phyloP scores from a whole-genome alignment of 805 yeast genomes.

The Kodamaea nitidulidarum region DNA sequence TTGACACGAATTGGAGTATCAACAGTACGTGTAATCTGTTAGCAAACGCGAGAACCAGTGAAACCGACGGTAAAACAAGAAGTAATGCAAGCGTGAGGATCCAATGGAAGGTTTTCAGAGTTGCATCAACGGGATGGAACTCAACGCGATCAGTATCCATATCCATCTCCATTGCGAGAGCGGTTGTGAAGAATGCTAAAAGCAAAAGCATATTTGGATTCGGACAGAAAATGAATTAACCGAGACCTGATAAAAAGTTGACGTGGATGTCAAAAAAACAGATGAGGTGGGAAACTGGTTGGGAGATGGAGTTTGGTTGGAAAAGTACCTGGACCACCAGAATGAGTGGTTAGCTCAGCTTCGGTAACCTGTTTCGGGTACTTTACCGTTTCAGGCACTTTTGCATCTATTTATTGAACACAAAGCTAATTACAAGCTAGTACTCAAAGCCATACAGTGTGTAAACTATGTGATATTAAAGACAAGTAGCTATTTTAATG shows the following conservation, averaged over 20 bases:
- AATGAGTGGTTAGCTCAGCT: too few relatives aligned
- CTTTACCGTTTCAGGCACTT: too few relatives aligned
- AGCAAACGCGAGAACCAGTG: constrained; percentile 54
- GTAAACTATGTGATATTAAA: too few relatives aligned
- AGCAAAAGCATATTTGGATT: not conserved
- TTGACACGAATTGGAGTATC: constrained; percentile 42
- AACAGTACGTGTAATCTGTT: constrained; percentile 43
- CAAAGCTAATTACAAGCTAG: too few relatives aligned
- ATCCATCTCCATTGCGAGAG: constrained; percentile 17
- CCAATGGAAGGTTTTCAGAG: constrained; percentile 64
- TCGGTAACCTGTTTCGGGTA: too few relatives aligned
- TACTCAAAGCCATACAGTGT: too few relatives aligned
- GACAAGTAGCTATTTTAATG: too few relatives aligned
- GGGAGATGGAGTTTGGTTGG: not conserved
- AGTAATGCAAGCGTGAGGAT: constrained; percentile 44
- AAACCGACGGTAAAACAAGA: constrained; percentile 53
- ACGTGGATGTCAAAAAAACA: not conserved
- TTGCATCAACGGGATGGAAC: constrained; percentile 45
- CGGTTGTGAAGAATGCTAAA: not conserved
- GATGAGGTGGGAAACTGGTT: not conserved
- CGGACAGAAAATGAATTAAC: too few relatives aligned
- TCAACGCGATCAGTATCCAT: constrained; percentile 27
- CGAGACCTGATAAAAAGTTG: not conserved
- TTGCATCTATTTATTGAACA: too few relatives aligned
- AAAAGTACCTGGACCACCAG: too few relatives aligned